phyloP scores from a whole-genome alignment of 345 rosid species.

The Erucastrum elatum region DNA sequence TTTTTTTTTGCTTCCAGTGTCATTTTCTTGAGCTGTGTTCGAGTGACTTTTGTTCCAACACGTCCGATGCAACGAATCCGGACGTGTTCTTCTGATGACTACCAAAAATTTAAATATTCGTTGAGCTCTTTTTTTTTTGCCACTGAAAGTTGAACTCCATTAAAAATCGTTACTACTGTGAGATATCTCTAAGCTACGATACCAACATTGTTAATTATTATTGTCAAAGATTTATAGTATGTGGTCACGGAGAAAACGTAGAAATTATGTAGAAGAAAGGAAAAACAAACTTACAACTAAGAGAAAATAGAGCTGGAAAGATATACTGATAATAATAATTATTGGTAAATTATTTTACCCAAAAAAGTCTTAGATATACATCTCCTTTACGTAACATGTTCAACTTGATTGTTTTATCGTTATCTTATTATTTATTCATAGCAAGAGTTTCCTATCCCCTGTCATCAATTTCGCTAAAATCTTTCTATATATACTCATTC shows the following conservation, averaged over 20 bases:
- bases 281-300: neutral
- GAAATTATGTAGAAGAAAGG: neutral
- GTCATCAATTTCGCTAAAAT: slow-evolving; percentile 26
- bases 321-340: neutral
- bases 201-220: neutral
- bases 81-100: neutral
- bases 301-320: neutral
- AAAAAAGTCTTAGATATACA: neutral
- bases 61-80: neutral
- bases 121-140: no score
- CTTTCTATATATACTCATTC: slow-evolving; percentile 46
- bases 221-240: neutral
- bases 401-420: slow-evolving; percentile 18
- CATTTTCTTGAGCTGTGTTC: neutral
- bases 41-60: neutral
- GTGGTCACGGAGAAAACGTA: slow-evolving; percentile 2
- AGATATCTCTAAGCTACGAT: slow-evolving; percentile 3
- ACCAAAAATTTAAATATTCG: neutral
- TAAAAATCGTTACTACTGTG: neutral
- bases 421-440: slow-evolving; percentile 22
- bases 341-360: neutral
- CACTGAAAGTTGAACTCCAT: neutral
- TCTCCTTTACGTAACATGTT: slow-evolving; percentile 7
- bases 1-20: neutral
- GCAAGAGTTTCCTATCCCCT: slow-evolving; percentile 36